Evolutionary conservation across 2,329 filamentous ascomycete genomes (phyloP).

Genomic region (Tympanopsis confertula): DNA sequence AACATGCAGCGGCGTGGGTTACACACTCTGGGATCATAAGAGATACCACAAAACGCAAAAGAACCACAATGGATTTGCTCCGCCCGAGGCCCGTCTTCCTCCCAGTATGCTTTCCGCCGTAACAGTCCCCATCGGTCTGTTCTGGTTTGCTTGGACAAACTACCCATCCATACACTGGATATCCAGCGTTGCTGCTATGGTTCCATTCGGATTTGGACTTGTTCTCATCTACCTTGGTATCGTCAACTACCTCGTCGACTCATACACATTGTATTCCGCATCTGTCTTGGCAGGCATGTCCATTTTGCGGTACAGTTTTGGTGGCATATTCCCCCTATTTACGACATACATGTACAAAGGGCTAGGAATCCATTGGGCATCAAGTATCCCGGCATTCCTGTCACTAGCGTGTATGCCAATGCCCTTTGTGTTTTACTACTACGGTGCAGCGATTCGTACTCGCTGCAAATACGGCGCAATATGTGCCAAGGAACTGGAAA

Average conservation of each 20-base stretch:
- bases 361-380: slow-evolving; percentile 31
- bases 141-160: slow-evolving; percentile 51
- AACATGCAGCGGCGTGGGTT: slow-evolving; percentile 23
- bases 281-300: slow-evolving; percentile 24
- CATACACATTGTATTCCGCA: slow-evolving; percentile 17
- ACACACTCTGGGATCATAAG: slow-evolving; percentile 25
- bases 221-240: slow-evolving; percentile 21
- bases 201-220: slow-evolving; percentile 28
- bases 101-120: slow-evolving; percentile 34
- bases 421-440: slow-evolving; percentile 29
- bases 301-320: slow-evolving; percentile 30
- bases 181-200: slow-evolving; percentile 24
- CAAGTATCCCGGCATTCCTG: slow-evolving; percentile 29
- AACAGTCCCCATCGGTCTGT: slow-evolving; percentile 40
- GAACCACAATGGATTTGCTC: slow-evolving; percentile 39
- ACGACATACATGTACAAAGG: slow-evolving; percentile 28
- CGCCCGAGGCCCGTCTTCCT: slow-evolving; percentile 43
- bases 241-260: slow-evolving; percentile 20
- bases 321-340: slow-evolving; percentile 33
- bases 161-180: slow-evolving; percentile 18
- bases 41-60: slow-evolving; percentile 25
- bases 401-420: slow-evolving; percentile 28
- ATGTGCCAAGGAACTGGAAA: not conserved
- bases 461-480: slow-evolving; percentile 20
- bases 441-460: slow-evolving; percentile 22